Evolutionary conservation across 164 flowering plant genomes (phyloP), one percentile per base, ranked within the genome.

Genomic region (Malania oleifera): DNA sequence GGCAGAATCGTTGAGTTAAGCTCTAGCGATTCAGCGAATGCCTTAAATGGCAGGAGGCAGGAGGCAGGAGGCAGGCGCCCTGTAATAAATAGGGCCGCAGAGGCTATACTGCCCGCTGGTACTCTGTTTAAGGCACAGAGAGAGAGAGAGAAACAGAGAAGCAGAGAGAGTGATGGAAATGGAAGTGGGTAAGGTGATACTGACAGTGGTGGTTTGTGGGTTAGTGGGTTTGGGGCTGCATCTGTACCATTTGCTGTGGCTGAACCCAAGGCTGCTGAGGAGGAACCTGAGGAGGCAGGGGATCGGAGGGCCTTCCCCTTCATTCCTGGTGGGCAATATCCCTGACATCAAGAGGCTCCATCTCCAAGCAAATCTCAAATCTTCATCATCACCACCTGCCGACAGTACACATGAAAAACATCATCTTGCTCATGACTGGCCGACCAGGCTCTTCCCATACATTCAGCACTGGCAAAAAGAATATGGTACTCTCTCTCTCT

Each of bases 161-260:
- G n/a, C n/a, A n/a, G 37, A 34, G 10, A 34, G 10, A 10, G 10
- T 5, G 10, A 34, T 10, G 37, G 37, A 34, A 34, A 34, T 10
- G 37, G 10, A 43, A 43, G 46, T 2, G 51, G 56, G 19, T 8
- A 26, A 54, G 57, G 14, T 62, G 14, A 2, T 44, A 9, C 27
- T 53, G 10, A 27, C 60, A 46, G 60, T 52, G 1, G 39, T 59
- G 6, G 2, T 68, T 37, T 45, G 64, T 46, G 67, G 60, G 23
- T 20, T 57, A 18, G 18, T 54, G 20, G 20, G 22, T 43, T 17
- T 43, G 22, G 29, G 18, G 35, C 22, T 68, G 56, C 26, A 15
- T 56, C 15, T 27, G 46, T 43, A 43, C 9, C 17, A 17, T 4
- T 0, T 4, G 5, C 9, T 43, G 46, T 5, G 17, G 46, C 18